Percentiles rank a stretch among this genome's conserved stretches.
These are phyloP conservation scores for Leccinum subrobustum DNA, from an alignment of 1,284 basidiomycete species.

Conservation along the genomic window DNA sequence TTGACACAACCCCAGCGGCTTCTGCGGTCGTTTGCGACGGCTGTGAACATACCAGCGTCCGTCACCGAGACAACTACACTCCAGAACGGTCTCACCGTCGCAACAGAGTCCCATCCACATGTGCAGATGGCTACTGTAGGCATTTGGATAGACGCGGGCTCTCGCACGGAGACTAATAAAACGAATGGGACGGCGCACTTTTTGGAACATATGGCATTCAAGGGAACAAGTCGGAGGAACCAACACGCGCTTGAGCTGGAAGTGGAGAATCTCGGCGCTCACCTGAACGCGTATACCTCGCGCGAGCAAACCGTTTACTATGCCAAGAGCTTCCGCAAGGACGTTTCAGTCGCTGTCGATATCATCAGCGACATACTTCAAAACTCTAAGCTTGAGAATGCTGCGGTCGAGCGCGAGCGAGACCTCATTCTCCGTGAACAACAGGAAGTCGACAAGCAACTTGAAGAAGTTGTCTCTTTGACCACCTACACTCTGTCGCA, in stretches of 20 bases:
- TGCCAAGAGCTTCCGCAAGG: slow-evolving; percentile 98
- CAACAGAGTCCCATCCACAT: slow-evolving; percentile 88
- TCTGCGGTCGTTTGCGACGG: slow-evolving; percentile 66
- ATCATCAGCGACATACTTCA: slow-evolving; percentile 99
- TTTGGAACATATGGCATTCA: slow-evolving; percentile 97
- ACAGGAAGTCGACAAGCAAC: slow-evolving; percentile 98
- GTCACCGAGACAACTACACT: slow-evolving; percentile 87
- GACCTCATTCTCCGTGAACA: slow-evolving; percentile 98
- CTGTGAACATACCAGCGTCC: slow-evolving; percentile 64
- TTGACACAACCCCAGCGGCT: slow-evolving; percentile 32
- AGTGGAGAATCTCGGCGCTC: slow-evolving; percentile 97
- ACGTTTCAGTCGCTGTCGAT: slow-evolving; percentile 89
- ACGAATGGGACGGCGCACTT: slow-evolving; percentile 98
- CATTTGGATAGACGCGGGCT: slow-evolving; percentile 98
- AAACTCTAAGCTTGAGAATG: slow-evolving; percentile 90
- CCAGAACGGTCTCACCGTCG: slow-evolving; percentile 89
- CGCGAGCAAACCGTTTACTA: slow-evolving; percentile 99
- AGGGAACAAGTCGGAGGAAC: slow-evolving; percentile 88
- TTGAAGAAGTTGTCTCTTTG: slow-evolving; percentile 96
- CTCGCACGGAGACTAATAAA: slow-evolving; percentile 90
- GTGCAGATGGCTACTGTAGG: slow-evolving; percentile 97
- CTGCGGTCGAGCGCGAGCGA: slow-evolving; percentile 93
- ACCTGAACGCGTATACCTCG: slow-evolving; percentile 98
- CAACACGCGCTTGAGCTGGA: slow-evolving; percentile 95
- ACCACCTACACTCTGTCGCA: slow-evolving; percentile 95